Evolutionary conservation across 179 eudicot species (phyloP).

Genomic region (Spinacia oleracea): DNA sequence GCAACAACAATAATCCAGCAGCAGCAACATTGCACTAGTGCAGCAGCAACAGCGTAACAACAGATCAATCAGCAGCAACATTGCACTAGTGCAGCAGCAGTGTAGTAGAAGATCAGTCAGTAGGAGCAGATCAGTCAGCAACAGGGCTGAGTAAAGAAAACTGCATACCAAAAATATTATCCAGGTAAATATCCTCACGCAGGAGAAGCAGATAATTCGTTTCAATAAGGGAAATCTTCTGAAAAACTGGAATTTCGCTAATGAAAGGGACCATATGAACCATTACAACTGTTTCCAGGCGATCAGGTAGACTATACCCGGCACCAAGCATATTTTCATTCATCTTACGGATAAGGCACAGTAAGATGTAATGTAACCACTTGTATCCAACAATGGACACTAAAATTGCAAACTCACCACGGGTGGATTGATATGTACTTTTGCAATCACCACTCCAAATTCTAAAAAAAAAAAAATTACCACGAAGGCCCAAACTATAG

Average conservation of each 20-base stretch:
- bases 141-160: too few species aligned
- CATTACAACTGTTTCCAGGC: background rate
- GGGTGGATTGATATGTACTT: background rate
- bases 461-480: too few species aligned
- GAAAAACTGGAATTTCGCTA: background rate
- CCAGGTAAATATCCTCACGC: too few species aligned
- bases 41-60: too few species aligned
- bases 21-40: too few species aligned
- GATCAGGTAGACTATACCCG: background rate
- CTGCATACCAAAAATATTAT: too few species aligned
- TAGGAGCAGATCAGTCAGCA: too few species aligned
- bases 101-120: too few species aligned
- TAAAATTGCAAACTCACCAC: background rate
- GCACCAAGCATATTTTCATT: background rate
- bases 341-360: background rate
- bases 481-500: background rate
- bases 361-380: background rate
- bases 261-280: background rate
- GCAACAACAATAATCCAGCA: too few species aligned
- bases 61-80: too few species aligned
- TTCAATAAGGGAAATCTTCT: background rate
- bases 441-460: background rate
- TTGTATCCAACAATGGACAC: background rate
- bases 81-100: too few species aligned
- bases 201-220: background rate